phyloP scores from a whole-genome alignment of 2,329 filamentous ascomycete species.

The Hirsutella thompsonii region DNA sequence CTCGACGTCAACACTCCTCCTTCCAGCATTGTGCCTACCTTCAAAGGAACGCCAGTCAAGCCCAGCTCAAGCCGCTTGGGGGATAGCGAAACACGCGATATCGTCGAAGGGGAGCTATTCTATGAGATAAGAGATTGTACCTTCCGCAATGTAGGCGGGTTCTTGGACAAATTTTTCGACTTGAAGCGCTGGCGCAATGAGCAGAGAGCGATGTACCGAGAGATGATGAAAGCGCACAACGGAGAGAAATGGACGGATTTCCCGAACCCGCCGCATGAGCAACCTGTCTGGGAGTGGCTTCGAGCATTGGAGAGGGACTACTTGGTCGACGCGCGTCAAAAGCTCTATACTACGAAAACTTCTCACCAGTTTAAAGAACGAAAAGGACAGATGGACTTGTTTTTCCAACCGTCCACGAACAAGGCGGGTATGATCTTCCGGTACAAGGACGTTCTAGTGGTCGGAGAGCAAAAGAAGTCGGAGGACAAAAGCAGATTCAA shows the following conservation, averaged over 20 bases:
- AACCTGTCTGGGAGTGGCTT: not conserved
- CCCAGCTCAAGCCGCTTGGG: not conserved
- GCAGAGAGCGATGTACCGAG: not conserved
- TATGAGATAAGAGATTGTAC: not conserved
- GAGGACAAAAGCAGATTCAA: constrained; percentile 7
- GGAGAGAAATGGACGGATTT: not conserved
- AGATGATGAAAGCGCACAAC: not conserved
- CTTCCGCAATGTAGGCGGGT: not conserved
- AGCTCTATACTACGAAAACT: constrained; percentile 7
- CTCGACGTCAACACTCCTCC: not conserved
- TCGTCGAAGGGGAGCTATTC: too few relatives aligned
- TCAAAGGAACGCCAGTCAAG: not conserved
- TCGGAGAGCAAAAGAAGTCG: constrained; percentile 10
- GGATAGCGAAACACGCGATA: not conserved
- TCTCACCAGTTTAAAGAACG: constrained; percentile 9
- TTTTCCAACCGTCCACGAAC: too few relatives aligned
- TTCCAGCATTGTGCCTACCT: not conserved
- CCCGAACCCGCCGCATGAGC: not conserved
- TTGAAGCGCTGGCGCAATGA: not conserved
- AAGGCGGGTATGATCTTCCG: too few relatives aligned
- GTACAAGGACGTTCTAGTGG: constrained; percentile 10
- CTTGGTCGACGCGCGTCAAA: constrained; percentile 6
- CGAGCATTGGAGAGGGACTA: not conserved
- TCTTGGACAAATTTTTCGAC: not conserved
- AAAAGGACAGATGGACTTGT: too few relatives aligned